phyloP scores from a whole-genome alignment of 1,139 yeast species.

The Hanseniaspora uvarum region DNA sequence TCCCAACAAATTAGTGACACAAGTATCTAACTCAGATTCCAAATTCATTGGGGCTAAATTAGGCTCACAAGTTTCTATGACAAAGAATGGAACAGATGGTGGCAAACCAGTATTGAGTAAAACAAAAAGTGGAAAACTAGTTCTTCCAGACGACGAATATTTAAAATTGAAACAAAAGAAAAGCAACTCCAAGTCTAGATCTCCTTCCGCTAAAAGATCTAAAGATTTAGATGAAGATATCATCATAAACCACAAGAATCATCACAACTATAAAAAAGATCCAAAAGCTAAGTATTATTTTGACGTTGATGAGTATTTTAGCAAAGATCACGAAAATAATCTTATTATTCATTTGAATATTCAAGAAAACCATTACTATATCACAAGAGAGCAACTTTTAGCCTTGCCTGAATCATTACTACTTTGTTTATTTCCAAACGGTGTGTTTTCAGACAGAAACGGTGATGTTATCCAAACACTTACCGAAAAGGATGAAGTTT shows the following conservation, averaged over 20 bases:
- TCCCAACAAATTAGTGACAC: constrained; percentile 13
- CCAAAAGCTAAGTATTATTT: constrained; percentile 37
- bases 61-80: constrained; percentile 15
- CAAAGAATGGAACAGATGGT: constrained; percentile 11
- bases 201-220: constrained; percentile 3
- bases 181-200: constrained; percentile 1
- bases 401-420: constrained; percentile 83
- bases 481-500: constrained; percentile 66
- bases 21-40: constrained; percentile 11
- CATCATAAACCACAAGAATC: constrained; percentile 25
- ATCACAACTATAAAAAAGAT: constrained; percentile 55
- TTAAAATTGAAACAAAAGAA: not conserved
- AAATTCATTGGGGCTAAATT: constrained; percentile 14
- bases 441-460: constrained; percentile 64
- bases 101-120: constrained; percentile 1
- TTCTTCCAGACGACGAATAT: constrained; percentile 15
- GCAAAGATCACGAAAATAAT: constrained; percentile 43
- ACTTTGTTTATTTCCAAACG: constrained; percentile 79
- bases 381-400: constrained; percentile 81
- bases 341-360: constrained; percentile 55
- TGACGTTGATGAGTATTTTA: constrained; percentile 32
- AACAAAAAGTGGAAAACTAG: constrained; percentile 10
- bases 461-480: constrained; percentile 69
- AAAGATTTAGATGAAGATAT: constrained; percentile 4
- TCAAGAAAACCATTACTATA: constrained; percentile 57